A percentile compares a stretch with the other conserved stretches of the same genome.
phyloP scores from a whole-genome alignment of 2,329 filamentous ascomycete species.

The Akanthomyces dipterigenus region DNA sequence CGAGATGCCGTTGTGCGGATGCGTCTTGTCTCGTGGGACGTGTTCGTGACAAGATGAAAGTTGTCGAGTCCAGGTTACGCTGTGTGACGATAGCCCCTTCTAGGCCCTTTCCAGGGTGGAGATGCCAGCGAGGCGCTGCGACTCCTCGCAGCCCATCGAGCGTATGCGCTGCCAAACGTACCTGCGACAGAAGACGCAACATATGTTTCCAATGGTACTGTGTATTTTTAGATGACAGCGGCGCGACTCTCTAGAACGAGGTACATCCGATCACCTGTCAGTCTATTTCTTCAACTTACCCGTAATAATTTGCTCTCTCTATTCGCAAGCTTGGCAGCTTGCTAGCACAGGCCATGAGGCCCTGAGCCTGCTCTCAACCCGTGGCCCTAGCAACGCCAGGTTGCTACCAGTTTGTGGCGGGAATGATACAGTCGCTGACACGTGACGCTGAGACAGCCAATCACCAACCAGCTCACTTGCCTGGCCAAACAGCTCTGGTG shows the following conservation, averaged over 20 bases:
- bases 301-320: background rate
- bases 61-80: constrained; percentile 4
- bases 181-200: constrained; percentile 7
- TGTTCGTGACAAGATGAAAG: background rate
- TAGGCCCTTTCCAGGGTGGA: background rate
- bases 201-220: background rate
- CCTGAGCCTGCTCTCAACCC: background rate
- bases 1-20: background rate
- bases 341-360: too few relatives aligned
- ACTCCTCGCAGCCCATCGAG: background rate
- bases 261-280: too few relatives aligned
- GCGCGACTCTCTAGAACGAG: fast-evolving
- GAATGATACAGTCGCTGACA: background rate
- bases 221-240: background rate
- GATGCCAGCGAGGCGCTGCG: constrained; percentile 4
- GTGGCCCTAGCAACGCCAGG: background rate
- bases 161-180: constrained; percentile 1
- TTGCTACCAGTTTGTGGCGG: background rate
- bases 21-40: background rate
- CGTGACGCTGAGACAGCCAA: constrained; percentile 1
- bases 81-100: background rate
- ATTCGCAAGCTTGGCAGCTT: background rate
- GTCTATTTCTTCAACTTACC: background rate
- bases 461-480: background rate
- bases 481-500: background rate